Conservation (phyloP, 768 basidiomycete genomes). For the Mycena leptocephala region DNA sequence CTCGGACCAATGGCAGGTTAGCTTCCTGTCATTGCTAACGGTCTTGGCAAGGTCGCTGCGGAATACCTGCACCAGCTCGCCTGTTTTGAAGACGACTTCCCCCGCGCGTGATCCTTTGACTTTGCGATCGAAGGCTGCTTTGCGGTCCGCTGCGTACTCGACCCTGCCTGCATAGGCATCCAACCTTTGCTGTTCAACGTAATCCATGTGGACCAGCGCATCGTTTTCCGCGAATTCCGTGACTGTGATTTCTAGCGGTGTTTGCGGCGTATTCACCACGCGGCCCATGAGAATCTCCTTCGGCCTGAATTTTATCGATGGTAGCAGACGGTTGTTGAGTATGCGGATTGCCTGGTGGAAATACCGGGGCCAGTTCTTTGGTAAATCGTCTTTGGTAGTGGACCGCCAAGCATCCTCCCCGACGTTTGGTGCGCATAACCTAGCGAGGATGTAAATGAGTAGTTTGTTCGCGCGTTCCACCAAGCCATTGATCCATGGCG, state of each 20-base stretch:
- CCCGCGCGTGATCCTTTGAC: slow-evolving; percentile 30
- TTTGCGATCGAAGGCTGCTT: slow-evolving; percentile 45
- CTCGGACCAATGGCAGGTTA: slow-evolving; percentile 49
- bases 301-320: slow-evolving; percentile 23
- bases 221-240: slow-evolving; percentile 1
- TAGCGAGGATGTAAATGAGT: slow-evolving; percentile 35
- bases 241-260: slow-evolving; percentile 9
- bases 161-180: slow-evolving; percentile 46
- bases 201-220: slow-evolving; percentile 42
- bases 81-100: slow-evolving; percentile 42
- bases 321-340: slow-evolving; percentile 44
- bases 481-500: slow-evolving; percentile 49
- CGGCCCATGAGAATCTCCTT: slow-evolving; percentile 51
- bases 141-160: slow-evolving; percentile 40
- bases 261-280: slow-evolving; percentile 45
- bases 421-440: slow-evolving; percentile 39
- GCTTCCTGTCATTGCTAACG: slow-evolving; percentile 45
- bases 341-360: slow-evolving; percentile 34
- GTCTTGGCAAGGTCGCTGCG: slow-evolving; percentile 45
- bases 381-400: slow-evolving; percentile 29
- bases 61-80: slow-evolving; percentile 51
- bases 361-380: slow-evolving; percentile 40
- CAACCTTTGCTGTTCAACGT: slow-evolving; percentile 47
- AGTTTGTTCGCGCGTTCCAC: slow-evolving; percentile 45
- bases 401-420: slow-evolving; percentile 27